A percentile compares a stretch with the other conserved stretches of the same genome.
These are phyloP conservation scores for Albatrellus sp. DNA, from an alignment of 1,284 basidiomycete species.

Conservation along the genomic window DNA sequence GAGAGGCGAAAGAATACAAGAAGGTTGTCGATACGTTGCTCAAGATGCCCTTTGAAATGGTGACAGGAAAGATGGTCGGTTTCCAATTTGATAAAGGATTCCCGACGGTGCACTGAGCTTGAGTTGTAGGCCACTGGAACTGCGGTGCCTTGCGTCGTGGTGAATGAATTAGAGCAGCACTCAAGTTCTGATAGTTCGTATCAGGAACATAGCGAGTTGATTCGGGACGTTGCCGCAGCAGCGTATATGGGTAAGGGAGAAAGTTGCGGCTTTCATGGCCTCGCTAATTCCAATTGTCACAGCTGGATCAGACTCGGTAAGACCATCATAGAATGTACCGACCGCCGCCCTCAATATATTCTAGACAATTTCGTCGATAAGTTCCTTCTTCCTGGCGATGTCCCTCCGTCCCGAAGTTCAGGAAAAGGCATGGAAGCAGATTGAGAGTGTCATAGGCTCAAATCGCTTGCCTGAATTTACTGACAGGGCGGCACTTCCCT, in stretches of 20 bases:
- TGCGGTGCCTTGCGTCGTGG: not conserved
- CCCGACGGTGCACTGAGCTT: not conserved
- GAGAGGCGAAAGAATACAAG: slow-evolving; percentile 25
- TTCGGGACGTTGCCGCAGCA: not conserved
- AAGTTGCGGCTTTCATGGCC: not conserved
- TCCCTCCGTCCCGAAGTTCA: slow-evolving; percentile 23
- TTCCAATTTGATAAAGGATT: not conserved
- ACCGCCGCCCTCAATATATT: slow-evolving; percentile 7
- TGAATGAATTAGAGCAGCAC: not conserved
- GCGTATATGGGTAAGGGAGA: not conserved
- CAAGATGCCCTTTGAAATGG: not conserved
- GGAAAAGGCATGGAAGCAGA: slow-evolving; percentile 24
- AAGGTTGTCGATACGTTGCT: slow-evolving; percentile 5
- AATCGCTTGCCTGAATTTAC: slow-evolving; percentile 24
- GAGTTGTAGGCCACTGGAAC: not conserved
- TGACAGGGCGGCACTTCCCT: slow-evolving; percentile 24
- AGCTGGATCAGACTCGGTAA: not conserved
- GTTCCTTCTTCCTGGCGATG: slow-evolving; percentile 25
- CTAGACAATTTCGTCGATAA: slow-evolving; percentile 18
- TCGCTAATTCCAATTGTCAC: not conserved
- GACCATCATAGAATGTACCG: not conserved
- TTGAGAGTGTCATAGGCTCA: slow-evolving; percentile 24
- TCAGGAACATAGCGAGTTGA: not conserved
- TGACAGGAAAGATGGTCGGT: not conserved
- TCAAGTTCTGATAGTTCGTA: not conserved